Evolutionary conservation across 2,329 filamentous ascomycete genomes (phyloP), one percentile per base, ranked within the genome.

Genomic region (Diaporthe destruens): DNA sequence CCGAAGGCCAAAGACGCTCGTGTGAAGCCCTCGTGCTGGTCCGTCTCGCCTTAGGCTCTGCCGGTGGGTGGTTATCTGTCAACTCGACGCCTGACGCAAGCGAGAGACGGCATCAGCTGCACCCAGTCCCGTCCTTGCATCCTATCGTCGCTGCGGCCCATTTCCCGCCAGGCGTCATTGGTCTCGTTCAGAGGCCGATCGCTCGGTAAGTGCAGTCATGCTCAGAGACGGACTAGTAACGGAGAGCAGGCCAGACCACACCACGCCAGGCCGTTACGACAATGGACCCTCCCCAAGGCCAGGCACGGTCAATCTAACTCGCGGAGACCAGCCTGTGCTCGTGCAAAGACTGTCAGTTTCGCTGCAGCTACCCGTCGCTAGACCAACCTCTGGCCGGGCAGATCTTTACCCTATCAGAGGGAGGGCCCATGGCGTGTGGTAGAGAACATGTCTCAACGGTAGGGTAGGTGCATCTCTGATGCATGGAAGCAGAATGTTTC

Each of bases 381-480:
- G 79, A 77, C 77, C 77, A 78, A 78, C 75, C 76, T 78, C 77
- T 78, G 74, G 75, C 80, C 77, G 81, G 79, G 78, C 76, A 81
- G 77, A 79, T 80, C 79, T 78, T 77, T 82, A 80, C 78, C 79
- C 79, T 82, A 82, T 81, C 82, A 82, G 80, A 81, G 76, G 75
- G 77, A 76, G 78, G 84, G 82, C 83, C 83, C 84, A 84, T 85
- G 84, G 84, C 83, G 82, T 83, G 81, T 85, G 80, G 79, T 83
- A 83, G 81, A 81, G 82, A 79, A 77, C 80, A 82, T 80, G 78
- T 77, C 82, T 82, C 83, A 80, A 81, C 79, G 80, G 81, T 79
- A 85, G 85, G 85, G 79, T 86, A 81, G 79, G 78, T 86, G 85
- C 85, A 87, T 84, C 77, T 77, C 77, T 82, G 78, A 82, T 83